phyloP scores from a whole-genome alignment of 176 grass and related monocot genomes.

The Secale cereale region DNA sequence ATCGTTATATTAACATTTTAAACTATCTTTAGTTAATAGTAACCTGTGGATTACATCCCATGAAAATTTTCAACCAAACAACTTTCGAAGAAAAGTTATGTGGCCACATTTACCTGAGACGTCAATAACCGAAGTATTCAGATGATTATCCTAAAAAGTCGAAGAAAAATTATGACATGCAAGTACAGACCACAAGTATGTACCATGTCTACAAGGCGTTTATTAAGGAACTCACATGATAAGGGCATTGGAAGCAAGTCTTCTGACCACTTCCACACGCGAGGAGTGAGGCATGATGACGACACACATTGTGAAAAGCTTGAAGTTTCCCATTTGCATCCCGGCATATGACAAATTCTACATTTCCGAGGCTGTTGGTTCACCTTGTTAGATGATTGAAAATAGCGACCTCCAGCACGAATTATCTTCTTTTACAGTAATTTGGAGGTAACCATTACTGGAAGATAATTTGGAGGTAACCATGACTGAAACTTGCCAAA shows the following conservation, averaged over 20 bases:
- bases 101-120: neutral
- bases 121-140: neutral
- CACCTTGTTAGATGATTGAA: slow-evolving; percentile 45
- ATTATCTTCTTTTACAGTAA: neutral
- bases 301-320: slow-evolving; percentile 93
- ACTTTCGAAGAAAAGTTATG: neutral
- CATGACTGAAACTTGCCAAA: neutral
- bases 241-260: slow-evolving; percentile 90
- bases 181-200: neutral
- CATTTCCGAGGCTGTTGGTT: slow-evolving; percentile 72
- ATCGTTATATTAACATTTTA: neutral
- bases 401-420: slow-evolving; percentile 20
- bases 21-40: neutral
- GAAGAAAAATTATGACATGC: neutral
- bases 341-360: slow-evolving; percentile 75
- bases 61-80: neutral
- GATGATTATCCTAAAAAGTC: neutral
- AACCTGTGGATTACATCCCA: neutral
- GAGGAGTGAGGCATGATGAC: slow-evolving; percentile 86
- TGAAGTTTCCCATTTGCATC: slow-evolving; percentile 59
- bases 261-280: slow-evolving; percentile 79
- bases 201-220: neutral
- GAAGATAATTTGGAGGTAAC: neutral
- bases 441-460: neutral
- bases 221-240: slow-evolving; percentile 75